Percentiles rank a stretch among this genome's conserved stretches.
Evolutionary conservation across 257 asterid genomes (phyloP).

Genomic region (Solanum piurae): DNA sequence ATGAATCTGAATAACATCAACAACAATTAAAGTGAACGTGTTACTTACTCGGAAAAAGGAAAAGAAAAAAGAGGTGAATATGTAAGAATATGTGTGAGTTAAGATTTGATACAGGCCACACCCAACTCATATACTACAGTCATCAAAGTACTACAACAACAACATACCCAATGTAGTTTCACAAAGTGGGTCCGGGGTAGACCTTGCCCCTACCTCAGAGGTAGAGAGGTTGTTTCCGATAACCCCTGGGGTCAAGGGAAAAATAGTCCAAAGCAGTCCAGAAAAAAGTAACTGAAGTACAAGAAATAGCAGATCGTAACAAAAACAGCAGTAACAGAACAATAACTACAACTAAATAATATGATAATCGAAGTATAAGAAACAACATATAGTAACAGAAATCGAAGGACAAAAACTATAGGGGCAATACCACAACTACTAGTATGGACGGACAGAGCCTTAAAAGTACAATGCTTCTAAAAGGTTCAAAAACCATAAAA

Average conservation of each 20-base stretch:
- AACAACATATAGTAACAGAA: neutral
- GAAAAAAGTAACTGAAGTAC: neutral
- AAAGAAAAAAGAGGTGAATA: neutral
- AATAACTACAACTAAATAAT: neutral
- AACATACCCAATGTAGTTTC: neutral
- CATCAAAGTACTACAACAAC: neutral
- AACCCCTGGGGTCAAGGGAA: neutral
- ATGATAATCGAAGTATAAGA: neutral
- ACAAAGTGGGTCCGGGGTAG: neutral
- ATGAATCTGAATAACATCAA: constrained; percentile 37
- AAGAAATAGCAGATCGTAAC: neutral
- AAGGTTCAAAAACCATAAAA: neutral
- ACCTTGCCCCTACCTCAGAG: neutral
- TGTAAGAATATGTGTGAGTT: neutral
- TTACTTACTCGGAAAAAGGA: neutral
- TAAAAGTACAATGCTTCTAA: neutral
- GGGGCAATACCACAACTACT: neutral
- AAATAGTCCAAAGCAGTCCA: neutral
- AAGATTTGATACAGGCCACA: neutral
- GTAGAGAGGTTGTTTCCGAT: neutral
- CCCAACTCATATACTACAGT: neutral
- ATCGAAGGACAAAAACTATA: neutral
- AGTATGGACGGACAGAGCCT: neutral
- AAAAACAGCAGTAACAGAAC: neutral
- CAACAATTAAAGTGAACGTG: neutral